These are phyloP conservation scores for Dioscorea dumetorum DNA, from an alignment of 106 monocot species.

Conservation along the genomic window DNA sequence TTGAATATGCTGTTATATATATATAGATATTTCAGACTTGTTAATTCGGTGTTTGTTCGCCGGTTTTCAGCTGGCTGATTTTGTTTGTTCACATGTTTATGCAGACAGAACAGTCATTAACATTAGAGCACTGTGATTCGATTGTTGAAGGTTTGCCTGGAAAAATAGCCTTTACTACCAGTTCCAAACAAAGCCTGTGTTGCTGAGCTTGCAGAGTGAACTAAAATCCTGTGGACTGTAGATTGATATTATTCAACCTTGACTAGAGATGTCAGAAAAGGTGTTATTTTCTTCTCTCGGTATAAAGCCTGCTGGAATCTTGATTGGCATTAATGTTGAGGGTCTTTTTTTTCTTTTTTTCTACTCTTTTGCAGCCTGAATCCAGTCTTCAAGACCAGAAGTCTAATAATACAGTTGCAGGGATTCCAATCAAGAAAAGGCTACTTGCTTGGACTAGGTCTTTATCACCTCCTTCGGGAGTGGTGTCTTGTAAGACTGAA, in stretches of 20 bases:
- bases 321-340: not conserved
- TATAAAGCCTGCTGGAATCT: not conserved
- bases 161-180: not conserved
- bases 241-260: not conserved
- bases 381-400: not conserved
- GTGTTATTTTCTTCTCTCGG: not conserved
- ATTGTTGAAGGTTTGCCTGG: not conserved
- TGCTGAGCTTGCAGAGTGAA: not conserved
- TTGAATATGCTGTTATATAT: too few species aligned
- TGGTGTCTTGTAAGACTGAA: not conserved
- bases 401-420: not conserved
- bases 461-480: not conserved
- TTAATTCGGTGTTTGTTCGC: too few species aligned
- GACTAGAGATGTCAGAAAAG: not conserved
- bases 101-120: too few species aligned
- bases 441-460: not conserved
- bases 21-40: too few species aligned
- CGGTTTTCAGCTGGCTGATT: too few species aligned
- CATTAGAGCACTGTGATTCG: too few species aligned
- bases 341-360: too few species aligned
- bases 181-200: not conserved
- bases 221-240: not conserved
- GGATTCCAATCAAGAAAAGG: not conserved
- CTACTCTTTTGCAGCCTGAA: not conserved
- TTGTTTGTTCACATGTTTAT: too few species aligned